Evolutionary conservation across 805 yeast genomes (phyloP).

Genomic region (Saccharomyces eubayanus): DNA sequence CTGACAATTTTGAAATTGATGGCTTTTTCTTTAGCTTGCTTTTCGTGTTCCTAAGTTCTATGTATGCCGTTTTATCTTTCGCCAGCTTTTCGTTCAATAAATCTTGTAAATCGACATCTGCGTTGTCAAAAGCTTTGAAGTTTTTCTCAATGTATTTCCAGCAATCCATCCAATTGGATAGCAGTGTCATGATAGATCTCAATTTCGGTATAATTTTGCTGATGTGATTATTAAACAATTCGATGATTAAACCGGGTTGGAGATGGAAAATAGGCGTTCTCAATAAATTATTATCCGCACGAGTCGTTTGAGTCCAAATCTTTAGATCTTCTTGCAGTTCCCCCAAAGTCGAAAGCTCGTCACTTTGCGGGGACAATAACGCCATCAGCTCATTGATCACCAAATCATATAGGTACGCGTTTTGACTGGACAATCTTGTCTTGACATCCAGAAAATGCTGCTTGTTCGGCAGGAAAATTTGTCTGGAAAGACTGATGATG

Average conservation of each 20-base stretch:
- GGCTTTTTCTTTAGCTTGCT: neutral
- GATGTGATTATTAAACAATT: constrained; percentile 13
- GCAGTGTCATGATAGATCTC: constrained; percentile 7
- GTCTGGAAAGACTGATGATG: constrained; percentile 17
- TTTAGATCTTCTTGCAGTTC: constrained; percentile 2
- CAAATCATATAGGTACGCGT: constrained; percentile 21
- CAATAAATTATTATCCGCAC: neutral
- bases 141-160: constrained; percentile 23
- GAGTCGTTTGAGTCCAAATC: constrained; percentile 1
- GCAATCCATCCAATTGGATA: constrained; percentile 13
- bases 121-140: constrained; percentile 6
- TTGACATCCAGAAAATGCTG: constrained; percentile 9
- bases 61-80: constrained; percentile 16
- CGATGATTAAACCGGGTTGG: constrained; percentile 13
- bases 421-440: constrained; percentile 16
- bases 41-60: constrained; percentile 10
- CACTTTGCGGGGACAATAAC: neutral
- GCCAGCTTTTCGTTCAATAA: constrained; percentile 23
- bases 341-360: neutral
- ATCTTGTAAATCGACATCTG: constrained; percentile 10
- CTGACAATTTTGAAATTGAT: neutral
- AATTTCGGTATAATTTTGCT: constrained; percentile 11
- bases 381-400: neutral
- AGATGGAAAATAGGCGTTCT: constrained; percentile 8
- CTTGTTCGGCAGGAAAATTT: constrained; percentile 23